phyloP scores from a whole-genome alignment of 2,329 filamentous ascomycete genomes.

The Xenosphaeropsis pyriputrescens region DNA sequence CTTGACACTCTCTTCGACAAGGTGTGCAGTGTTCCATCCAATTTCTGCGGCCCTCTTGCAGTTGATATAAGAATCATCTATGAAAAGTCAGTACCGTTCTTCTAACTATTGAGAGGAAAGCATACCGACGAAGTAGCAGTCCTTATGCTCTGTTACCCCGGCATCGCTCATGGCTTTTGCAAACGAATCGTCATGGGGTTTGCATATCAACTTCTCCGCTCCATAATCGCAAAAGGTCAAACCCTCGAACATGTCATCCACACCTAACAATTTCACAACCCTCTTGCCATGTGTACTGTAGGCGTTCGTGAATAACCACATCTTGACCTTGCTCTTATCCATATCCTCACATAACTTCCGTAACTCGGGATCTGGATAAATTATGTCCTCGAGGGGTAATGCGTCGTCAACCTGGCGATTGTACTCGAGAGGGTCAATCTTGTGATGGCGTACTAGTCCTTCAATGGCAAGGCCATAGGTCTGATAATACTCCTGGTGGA shows the following conservation, averaged over 20 bases:
- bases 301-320: conserved; percentile 95
- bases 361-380: conserved; percentile 64
- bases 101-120: conserved; percentile 8
- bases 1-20: conserved; percentile 63
- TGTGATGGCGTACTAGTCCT: conserved; percentile 82
- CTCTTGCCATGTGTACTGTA: conserved; percentile 78
- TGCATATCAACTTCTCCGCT: conserved; percentile 62
- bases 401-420: conserved; percentile 93
- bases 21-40: conserved; percentile 77
- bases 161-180: conserved; percentile 81
- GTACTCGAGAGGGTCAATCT: conserved; percentile 90
- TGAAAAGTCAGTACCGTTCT: background rate
- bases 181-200: conserved; percentile 73
- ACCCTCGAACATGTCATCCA: conserved; percentile 87
- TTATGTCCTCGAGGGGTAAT: conserved; percentile 70
- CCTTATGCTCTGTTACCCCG: conserved; percentile 45
- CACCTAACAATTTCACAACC: conserved; percentile 64
- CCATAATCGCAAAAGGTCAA: conserved; percentile 91
- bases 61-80: conserved; percentile 80
- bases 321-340: conserved; percentile 66
- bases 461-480: conserved; percentile 97
- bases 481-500: conserved; percentile 87
- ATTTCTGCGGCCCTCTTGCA: conserved; percentile 61
- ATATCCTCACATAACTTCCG: conserved; percentile 68
- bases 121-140: conserved; percentile 90